Evolutionary conservation across 495 filamentous ascomycete genomes (phyloP).

Genomic region (Aspergillus homomorphus): DNA sequence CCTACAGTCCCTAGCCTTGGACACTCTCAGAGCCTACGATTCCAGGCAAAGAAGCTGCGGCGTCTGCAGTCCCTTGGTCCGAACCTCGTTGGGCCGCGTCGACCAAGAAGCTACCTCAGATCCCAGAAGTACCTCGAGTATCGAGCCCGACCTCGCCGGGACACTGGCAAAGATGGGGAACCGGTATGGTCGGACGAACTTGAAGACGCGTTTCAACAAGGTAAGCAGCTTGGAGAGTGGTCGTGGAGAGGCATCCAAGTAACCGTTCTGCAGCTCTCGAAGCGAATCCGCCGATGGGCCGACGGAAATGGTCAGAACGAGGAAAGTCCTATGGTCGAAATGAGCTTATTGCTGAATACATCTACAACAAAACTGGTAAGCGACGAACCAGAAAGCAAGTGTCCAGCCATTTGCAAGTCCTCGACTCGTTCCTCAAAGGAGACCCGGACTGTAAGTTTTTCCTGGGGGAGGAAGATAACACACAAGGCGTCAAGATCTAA

Average conservation of each 20-base stretch:
- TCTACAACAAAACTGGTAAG: constrained; percentile 66
- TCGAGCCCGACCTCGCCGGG: constrained; percentile 63
- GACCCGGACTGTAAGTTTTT: constrained; percentile 50
- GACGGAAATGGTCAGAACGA: constrained; percentile 69
- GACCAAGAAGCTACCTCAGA: constrained; percentile 42
- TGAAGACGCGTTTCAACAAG: constrained; percentile 86
- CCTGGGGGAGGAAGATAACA: neutral
- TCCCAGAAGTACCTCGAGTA: constrained; percentile 58
- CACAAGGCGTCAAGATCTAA: constrained; percentile 14
- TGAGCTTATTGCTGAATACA: constrained; percentile 83
- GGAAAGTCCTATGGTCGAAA: constrained; percentile 81
- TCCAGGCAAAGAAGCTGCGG: constrained; percentile 39
- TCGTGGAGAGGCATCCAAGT: constrained; percentile 1
- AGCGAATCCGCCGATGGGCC: constrained; percentile 75
- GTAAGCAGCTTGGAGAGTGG: constrained; percentile 49
- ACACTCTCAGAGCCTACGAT: constrained; percentile 30
- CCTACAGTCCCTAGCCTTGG: constrained; percentile 28
- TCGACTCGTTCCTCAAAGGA: constrained; percentile 73
- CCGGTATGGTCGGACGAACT: constrained; percentile 77
- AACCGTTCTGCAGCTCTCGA: constrained; percentile 61
- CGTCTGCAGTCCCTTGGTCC: constrained; percentile 39
- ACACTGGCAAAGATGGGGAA: constrained; percentile 51
- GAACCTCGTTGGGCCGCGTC: constrained; percentile 28
- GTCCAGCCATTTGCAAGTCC: constrained; percentile 95
- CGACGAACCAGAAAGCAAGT: constrained; percentile 78